Conservation (phyloP, 305 asterid species). For the Solanum hybrid region DNA sequence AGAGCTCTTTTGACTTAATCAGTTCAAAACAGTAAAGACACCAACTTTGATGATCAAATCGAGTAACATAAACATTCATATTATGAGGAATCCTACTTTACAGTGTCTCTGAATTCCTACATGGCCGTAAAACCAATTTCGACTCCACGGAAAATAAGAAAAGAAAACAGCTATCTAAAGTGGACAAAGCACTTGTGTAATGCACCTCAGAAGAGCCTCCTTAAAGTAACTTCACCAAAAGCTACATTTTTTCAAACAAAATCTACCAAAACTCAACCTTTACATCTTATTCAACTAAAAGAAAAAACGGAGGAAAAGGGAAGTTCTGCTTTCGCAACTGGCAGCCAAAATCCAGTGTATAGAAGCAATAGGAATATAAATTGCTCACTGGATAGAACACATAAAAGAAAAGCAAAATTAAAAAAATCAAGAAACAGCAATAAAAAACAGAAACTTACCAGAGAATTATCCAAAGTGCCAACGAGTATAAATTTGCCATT, state of each 20-base stretch:
- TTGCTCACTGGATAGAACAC: background rate
- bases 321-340: background rate
- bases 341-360: background rate
- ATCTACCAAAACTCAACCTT: background rate
- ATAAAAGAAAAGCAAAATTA: background rate
- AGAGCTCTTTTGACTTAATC: background rate
- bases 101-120: background rate
- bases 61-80: background rate
- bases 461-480: slow-evolving; percentile 77
- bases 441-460: slow-evolving; percentile 47
- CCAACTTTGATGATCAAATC: background rate
- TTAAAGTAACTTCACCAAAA: background rate
- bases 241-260: background rate
- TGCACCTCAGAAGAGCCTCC: background rate
- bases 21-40: background rate
- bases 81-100: background rate
- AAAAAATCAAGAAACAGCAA: background rate
- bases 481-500: slow-evolving; percentile 84
- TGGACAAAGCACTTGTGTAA: background rate
- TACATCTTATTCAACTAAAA: background rate
- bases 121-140: background rate
- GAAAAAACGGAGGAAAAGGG: background rate
- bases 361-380: background rate
- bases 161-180: background rate
- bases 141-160: background rate